Conservation (phyloP, 2,329 filamentous ascomycete species). For the Colletotrichum sp. region DNA sequence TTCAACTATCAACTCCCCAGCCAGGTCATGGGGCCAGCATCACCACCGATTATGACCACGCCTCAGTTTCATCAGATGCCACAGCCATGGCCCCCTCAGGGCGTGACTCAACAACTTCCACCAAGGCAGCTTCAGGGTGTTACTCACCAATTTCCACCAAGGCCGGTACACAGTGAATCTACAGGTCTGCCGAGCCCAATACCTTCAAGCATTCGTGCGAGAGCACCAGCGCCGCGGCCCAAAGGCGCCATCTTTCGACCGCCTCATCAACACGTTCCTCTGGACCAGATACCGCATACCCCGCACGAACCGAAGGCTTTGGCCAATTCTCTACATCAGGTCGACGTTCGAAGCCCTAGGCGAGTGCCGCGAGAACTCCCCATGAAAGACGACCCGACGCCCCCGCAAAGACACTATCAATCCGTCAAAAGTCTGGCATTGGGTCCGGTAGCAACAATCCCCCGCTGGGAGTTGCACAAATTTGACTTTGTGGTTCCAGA, state of each 20-base stretch:
- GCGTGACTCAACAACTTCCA: background rate
- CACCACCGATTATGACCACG: background rate
- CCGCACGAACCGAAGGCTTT: slow-evolving; percentile 46
- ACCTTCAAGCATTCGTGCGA: background rate
- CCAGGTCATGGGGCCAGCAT: background rate
- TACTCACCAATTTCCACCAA: background rate
- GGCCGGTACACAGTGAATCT: background rate
- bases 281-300: slow-evolving; percentile 43
- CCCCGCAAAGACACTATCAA: slow-evolving; percentile 56
- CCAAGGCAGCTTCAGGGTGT: background rate
- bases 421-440: slow-evolving; percentile 57
- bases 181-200: background rate
- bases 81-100: background rate
- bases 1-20: background rate
- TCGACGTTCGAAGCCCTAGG: slow-evolving; percentile 51
- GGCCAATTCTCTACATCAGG: slow-evolving; percentile 49
- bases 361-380: slow-evolving; percentile 34
- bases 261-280: slow-evolving; percentile 20
- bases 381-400: background rate
- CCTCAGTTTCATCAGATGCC: background rate
- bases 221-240: background rate
- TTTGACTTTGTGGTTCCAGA: slow-evolving; percentile 51
- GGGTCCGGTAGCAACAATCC: slow-evolving; percentile 43
- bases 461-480: slow-evolving; percentile 41
- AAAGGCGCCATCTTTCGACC: slow-evolving; percentile 26